Evolutionary conservation across 768 basidiomycete species (phyloP), one percentile per base, ranked within the genome.

Genomic region (Tulasnella sp.): DNA sequence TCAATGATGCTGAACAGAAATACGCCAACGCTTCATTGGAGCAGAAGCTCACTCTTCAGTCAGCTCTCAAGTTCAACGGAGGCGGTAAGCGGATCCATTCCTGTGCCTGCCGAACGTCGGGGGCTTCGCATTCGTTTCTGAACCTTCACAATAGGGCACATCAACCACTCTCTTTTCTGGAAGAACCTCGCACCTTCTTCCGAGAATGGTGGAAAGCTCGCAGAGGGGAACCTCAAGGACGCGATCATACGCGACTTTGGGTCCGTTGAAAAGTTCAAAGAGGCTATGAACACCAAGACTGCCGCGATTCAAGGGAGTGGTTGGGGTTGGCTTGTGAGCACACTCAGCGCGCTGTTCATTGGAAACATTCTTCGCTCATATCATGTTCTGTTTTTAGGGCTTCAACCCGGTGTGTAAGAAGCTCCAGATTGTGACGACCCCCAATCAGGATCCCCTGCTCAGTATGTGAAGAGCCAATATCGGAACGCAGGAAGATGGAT

Each of bases 131-230:
- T 13, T n/a, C 49, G 11, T 13, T 24, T 24, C 49, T 24, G n/a
- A n/a, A n/a, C n/a, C n/a, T n/a, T n/a, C n/a, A n/a, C n/a, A n/a
- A n/a, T n/a, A 86, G 88, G 90, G 2, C 92, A 94, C 68, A 90
- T 94, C 70, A 96, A 96, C 73, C 93, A 95, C 73, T 82, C 92
- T 13, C 77, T 98, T 32, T 99, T 99, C 79, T 99, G 96, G 96
- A 89, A 85, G 73, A 98, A 95, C 73, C 81, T 99, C 64, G 86
- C 92, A 0, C 96, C 96, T 2, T 71, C 73, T 23, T 73, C 72
- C 51, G 70, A 70, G 43, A 80, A 78, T 8, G 88, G 86, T 42
- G 88, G 88, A 8, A 76, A 80, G 66, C 75, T 91, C 34, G 68
- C 69, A 4, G 76, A 76, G 26, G 88, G 87, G 3, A 76, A 69